Conservation (phyloP, 495 filamentous ascomycete genomes). For the Xylaria intraflava region DNA sequence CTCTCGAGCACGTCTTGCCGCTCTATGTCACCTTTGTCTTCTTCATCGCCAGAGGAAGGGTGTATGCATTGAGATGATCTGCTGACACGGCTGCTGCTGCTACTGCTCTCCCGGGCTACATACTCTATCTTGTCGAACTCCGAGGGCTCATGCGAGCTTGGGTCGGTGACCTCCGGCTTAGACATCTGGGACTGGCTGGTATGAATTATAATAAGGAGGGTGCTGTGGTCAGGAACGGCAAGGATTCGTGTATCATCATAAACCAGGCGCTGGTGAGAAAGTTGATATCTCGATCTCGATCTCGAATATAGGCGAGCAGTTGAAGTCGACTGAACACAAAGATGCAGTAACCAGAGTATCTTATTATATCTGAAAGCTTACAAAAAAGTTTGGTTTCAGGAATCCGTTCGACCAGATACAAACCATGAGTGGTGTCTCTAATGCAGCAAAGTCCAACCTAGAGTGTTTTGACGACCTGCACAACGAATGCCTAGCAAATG, state of each 20-base stretch:
- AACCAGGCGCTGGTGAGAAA: not conserved
- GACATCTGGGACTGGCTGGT: not conserved
- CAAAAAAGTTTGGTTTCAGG: not conserved
- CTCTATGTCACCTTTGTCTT: conserved; percentile 9
- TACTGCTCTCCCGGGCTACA: not conserved
- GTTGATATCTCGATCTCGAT: not conserved
- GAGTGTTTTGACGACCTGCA: too few relatives aligned
- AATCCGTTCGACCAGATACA: not conserved
- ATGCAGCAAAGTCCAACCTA: too few relatives aligned
- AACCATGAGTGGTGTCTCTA: too few relatives aligned
- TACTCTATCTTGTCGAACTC: not conserved
- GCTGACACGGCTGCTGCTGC: conserved; percentile 1
- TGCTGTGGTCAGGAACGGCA: not conserved
- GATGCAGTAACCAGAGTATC: not conserved
- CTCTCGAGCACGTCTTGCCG: conserved; percentile 16
- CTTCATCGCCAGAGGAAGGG: conserved; percentile 15
- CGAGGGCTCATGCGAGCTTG: not conserved
- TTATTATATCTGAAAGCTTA: conserved; percentile 2
- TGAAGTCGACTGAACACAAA: not conserved
- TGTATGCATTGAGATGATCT: conserved; percentile 4
- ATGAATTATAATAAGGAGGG: not conserved
- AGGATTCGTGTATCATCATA: conserved; percentile 4
- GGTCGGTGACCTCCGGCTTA: not conserved
- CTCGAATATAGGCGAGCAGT: not conserved
- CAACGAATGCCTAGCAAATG: too few relatives aligned